Evolutionary conservation across 805 yeast genomes (phyloP).

Genomic region (Blastobotrys attinorum): DNA sequence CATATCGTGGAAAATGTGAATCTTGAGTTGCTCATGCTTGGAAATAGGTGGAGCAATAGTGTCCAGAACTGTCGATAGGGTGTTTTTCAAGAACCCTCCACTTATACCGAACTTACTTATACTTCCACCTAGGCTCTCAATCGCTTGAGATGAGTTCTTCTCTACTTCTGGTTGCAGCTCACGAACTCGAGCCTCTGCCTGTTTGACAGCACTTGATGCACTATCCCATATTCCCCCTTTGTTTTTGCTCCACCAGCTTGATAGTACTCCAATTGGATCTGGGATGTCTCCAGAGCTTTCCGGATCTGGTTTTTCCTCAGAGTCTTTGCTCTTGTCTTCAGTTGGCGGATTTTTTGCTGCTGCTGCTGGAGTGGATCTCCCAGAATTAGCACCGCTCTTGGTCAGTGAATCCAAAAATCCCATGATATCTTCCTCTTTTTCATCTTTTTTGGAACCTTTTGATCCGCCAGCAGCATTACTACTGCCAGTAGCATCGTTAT

Average conservation of each 20-base stretch:
- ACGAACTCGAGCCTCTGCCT: constrained; percentile 34
- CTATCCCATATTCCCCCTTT: constrained; percentile 34
- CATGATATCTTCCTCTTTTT: constrained; percentile 33
- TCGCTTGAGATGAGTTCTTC: constrained; percentile 18
- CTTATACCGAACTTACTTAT: background rate
- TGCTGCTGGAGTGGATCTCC: constrained; percentile 16
- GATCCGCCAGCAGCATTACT: constrained; percentile 4
- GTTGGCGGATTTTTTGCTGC: background rate
- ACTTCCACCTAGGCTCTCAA: constrained; percentile 7
- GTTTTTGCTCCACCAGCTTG: constrained; percentile 32
- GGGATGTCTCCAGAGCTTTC: background rate
- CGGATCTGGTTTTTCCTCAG: background rate
- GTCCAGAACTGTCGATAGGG: constrained; percentile 32
- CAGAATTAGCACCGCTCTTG: constrained; percentile 18
- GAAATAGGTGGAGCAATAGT: constrained; percentile 39
- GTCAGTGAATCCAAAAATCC: constrained; percentile 36
- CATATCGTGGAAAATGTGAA: constrained; percentile 39
- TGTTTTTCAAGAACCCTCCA: constrained; percentile 22
- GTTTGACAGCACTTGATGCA: constrained; percentile 31
- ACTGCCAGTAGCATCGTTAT: too few species aligned
- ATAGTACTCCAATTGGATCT: constrained; percentile 27
- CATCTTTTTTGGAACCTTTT: constrained; percentile 9
- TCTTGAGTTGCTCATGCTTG: constrained; percentile 35
- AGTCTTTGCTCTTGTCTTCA: background rate
- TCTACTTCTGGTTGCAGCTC: constrained; percentile 31